Evolutionary conservation across 768 basidiomycete genomes (phyloP).

Genomic region (Russula abietina): DNA sequence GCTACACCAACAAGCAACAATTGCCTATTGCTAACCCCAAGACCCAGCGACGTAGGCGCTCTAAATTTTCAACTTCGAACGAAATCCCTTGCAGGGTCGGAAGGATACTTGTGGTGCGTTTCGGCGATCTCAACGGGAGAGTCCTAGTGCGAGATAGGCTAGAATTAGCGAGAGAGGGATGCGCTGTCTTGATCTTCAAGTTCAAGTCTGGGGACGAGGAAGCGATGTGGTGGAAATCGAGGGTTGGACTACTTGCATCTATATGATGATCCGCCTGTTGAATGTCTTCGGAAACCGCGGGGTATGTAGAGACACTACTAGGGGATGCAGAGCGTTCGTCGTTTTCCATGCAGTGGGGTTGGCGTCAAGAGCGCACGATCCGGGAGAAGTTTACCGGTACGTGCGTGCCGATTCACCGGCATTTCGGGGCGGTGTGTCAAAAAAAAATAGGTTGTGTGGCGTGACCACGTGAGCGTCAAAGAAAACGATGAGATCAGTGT

Average conservation of each 20-base stretch:
- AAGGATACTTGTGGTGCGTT: constrained; percentile 8
- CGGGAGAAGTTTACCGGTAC: no score
- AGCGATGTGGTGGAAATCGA: constrained; percentile 20
- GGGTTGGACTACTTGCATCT: not conserved
- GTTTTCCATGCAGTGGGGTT: constrained; percentile 5
- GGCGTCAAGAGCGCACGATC: not conserved
- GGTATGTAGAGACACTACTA: not conserved
- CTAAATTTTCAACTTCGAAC: constrained; percentile 43
- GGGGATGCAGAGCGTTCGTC: not conserved
- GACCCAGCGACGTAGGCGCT: constrained; percentile 59
- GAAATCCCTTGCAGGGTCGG: constrained; percentile 35
- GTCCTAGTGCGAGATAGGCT: constrained; percentile 25
- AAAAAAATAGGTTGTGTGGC: no score
- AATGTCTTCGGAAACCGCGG: not conserved
- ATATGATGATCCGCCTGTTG: not conserved
- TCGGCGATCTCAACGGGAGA: constrained; percentile 37
- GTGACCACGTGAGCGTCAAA: no score
- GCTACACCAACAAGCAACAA: constrained; percentile 21
- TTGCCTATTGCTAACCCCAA: constrained; percentile 59
- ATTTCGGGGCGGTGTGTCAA: no score
- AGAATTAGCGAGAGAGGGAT: constrained; percentile 1
- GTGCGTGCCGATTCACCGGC: no score
- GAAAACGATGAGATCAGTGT: no score
- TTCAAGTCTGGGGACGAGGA: constrained; percentile 26
- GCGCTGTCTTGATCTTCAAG: constrained; percentile 20